Evolutionary conservation across 2,329 filamentous ascomycete genomes (phyloP), one percentile per base, ranked within the genome.

Genomic region (Alternaria ethzedia): DNA sequence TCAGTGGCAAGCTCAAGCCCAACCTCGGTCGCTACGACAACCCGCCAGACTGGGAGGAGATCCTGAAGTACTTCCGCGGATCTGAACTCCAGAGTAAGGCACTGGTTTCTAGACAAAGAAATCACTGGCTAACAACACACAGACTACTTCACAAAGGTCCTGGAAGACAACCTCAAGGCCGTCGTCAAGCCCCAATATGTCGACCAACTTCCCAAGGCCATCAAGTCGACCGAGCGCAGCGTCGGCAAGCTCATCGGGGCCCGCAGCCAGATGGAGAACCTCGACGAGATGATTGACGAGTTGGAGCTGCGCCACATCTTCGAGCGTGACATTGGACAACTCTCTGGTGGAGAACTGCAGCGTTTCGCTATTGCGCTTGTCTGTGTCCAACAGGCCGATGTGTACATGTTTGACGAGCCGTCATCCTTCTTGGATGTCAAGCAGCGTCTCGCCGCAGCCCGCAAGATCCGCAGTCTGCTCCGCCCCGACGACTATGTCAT

Each of bases 161-260:
- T 99, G 63, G 96, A 99, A 80, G 96, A 99, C 80, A 90, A 99
- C 77, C 87, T 99, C 71, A 97, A 97, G 86, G 95, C 96, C 64
- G 93, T 99, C 62, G 94, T 98, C 75, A 99, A 99, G 87, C 96
- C 96, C 61, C 96, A 99, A 84, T 97, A 99, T 85, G 96, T 99
- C 75, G 96, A 99, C 76, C 96, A 98, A 84, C 95, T 99, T 70
- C 96, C 96, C 65, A 93, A 91, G 81, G 95, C 96, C 45, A 91
- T 99, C 77, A 94, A 91, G 78, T 90, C 91, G 20, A 84, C 91
- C 46, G 87, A 94, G 73, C 94, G 94, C 84, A 88, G 88, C 25
- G 96, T 99, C 59, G 88, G 90, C 70, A 86, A 86, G 63, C 87
- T 98, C 68, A 90, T 99, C 70, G 88, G 93, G 78, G 87, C 89